Evolutionary conservation across 768 basidiomycete genomes (phyloP).

Genomic region (Goffeauzyma gilvescens): DNA sequence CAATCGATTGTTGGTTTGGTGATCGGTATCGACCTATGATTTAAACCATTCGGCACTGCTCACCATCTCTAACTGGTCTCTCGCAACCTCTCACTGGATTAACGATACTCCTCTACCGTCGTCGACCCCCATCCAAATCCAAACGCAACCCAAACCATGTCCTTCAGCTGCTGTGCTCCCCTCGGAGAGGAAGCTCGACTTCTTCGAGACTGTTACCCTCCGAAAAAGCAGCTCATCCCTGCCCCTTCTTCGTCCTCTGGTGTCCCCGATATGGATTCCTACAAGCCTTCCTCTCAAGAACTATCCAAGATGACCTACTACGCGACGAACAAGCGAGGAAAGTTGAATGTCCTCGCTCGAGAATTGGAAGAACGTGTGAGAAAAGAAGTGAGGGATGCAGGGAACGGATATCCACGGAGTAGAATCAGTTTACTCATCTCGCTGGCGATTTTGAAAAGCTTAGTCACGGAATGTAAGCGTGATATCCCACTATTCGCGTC

Average conservation of each 20-base stretch:
- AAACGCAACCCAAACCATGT: too few relatives aligned
- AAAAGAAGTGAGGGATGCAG: slow-evolving; percentile 36
- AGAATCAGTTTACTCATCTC: slow-evolving; percentile 49
- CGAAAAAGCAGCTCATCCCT: slow-evolving; percentile 9
- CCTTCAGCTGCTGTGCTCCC: slow-evolving; percentile 36
- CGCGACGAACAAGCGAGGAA: slow-evolving; percentile 24
- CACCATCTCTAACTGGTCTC: too few relatives aligned
- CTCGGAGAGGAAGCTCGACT: slow-evolving; percentile 34
- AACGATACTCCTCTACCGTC: too few relatives aligned
- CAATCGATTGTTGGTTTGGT: too few relatives aligned
- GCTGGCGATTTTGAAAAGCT: slow-evolving; percentile 56
- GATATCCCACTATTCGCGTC: slow-evolving; percentile 27
- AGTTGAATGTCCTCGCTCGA: slow-evolving; percentile 24
- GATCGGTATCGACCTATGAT: too few relatives aligned
- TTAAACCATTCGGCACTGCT: too few relatives aligned
- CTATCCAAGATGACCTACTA: slow-evolving; percentile 27
- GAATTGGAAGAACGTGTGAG: slow-evolving; percentile 25
- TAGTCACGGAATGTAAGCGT: slow-evolving; percentile 56
- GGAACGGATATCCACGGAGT: slow-evolving; percentile 41
- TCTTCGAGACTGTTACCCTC: slow-evolving; percentile 10
- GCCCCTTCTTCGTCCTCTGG: too few relatives aligned
- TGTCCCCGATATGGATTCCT: slow-evolving; percentile 14
- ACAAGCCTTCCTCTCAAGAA: slow-evolving; percentile 28
- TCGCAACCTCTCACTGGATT: too few relatives aligned
- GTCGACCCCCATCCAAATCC: too few relatives aligned